These are phyloP conservation scores for Phaeodactylum tricornutum DNA, from an alignment of 108 stramenopile genomes.

Conservation along the genomic window DNA sequence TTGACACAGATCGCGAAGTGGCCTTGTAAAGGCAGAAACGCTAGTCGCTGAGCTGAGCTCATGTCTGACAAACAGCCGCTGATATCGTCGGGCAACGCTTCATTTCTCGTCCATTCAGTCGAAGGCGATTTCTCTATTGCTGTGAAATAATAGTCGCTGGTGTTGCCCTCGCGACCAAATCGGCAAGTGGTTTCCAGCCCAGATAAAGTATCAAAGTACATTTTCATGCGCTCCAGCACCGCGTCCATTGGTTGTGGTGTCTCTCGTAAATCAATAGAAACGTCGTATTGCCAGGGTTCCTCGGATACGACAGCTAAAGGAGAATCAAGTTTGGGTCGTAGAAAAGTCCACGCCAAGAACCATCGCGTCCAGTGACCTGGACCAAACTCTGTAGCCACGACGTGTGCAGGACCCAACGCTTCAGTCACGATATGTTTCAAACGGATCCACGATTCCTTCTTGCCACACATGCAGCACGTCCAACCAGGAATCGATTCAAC, in stretches of 20 bases:
- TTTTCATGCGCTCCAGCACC: too few species aligned
- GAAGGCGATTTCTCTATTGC: too few species aligned
- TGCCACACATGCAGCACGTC: conserved; percentile 81
- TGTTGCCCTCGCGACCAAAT: too few species aligned
- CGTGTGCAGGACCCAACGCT: conserved; percentile 49
- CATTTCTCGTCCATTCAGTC: too few species aligned
- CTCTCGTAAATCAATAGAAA: too few species aligned
- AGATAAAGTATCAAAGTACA: too few species aligned
- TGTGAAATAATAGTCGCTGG: too few species aligned
- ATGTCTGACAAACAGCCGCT: not conserved
- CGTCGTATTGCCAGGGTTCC: not conserved
- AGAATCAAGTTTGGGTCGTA: conserved; percentile 16
- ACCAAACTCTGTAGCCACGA: conserved; percentile 68
- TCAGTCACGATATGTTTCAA: conserved; percentile 38
- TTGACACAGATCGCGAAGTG: conserved; percentile 42
- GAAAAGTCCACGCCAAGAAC: conserved; percentile 88
- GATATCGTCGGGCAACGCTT: not conserved
- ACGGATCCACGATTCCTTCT: conserved; percentile 36
- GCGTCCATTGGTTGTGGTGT: too few species aligned
- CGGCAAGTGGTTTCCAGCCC: too few species aligned
- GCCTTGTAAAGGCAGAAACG: conserved; percentile 36
- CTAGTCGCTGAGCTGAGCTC: not conserved
- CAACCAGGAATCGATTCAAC: conserved; percentile 25
- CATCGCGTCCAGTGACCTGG: conserved; percentile 82
- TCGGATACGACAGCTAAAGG: not conserved